phyloP scores from a whole-genome alignment of 2,329 filamentous ascomycete species.

The Fulvia fulva region DNA sequence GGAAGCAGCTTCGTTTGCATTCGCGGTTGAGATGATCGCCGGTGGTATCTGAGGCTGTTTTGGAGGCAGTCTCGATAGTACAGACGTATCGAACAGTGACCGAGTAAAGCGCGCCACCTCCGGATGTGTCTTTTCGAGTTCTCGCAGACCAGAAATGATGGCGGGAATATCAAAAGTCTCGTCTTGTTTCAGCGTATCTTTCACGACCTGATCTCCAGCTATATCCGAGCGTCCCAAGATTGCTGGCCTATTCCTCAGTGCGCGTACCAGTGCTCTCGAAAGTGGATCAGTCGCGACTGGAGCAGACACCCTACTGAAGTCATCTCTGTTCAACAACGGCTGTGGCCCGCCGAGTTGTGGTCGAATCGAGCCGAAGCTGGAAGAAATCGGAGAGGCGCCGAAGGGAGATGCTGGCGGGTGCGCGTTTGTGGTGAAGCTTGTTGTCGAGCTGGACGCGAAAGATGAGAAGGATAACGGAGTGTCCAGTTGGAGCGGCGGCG shows the following conservation, averaged over 20 bases:
- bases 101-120: neutral
- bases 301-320: neutral
- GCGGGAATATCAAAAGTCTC: neutral
- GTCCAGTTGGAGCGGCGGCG: conserved; percentile 5
- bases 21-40: neutral
- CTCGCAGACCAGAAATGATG: neutral
- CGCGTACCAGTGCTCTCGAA: neutral
- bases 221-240: conserved; percentile 3
- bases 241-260: neutral
- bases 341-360: neutral
- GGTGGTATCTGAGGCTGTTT: neutral
- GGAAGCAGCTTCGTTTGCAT: neutral
- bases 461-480: conserved; percentile 3
- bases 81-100: neutral
- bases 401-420: neutral
- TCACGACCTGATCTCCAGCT: conserved; percentile 5
- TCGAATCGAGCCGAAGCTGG: neutral
- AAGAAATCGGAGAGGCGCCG: neutral
- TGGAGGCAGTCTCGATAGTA: neutral
- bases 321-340: neutral
- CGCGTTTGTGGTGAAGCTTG: neutral
- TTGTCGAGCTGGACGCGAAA: neutral
- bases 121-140: neutral
- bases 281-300: neutral
- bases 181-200: neutral